These are phyloP conservation scores for Schwanniomyces occidentalis DNA, from an alignment of 805 yeast species.

Conservation along the genomic window DNA sequence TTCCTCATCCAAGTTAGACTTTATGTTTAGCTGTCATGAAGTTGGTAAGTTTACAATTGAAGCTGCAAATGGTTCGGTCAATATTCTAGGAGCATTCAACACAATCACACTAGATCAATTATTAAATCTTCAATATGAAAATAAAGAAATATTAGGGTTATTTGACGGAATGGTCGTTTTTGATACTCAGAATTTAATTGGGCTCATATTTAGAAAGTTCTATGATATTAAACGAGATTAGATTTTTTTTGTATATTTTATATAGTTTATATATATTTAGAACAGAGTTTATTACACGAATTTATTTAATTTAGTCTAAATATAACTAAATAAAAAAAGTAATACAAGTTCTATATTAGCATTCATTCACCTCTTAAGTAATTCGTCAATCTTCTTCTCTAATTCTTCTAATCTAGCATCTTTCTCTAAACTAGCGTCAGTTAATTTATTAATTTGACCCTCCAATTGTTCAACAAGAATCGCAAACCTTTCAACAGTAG, in stretches of 20 bases:
- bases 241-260: slow-evolving; percentile 1
- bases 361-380: slow-evolving; percentile 41
- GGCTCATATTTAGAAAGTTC: slow-evolving; percentile 73
- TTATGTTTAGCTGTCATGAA: slow-evolving; percentile 74
- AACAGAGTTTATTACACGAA: no score
- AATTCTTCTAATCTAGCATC: slow-evolving; percentile 59
- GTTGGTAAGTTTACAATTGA: slow-evolving; percentile 75
- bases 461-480: slow-evolving; percentile 59
- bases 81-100: slow-evolving; percentile 57
- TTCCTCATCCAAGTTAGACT: slow-evolving; percentile 64
- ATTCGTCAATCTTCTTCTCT: slow-evolving; percentile 60
- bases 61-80: slow-evolving; percentile 70
- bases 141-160: slow-evolving; percentile 49
- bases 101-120: slow-evolving; percentile 70
- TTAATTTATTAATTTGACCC: slow-evolving; percentile 50
- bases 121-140: slow-evolving; percentile 72
- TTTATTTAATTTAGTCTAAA: slow-evolving; percentile 2
- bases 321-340: slow-evolving; percentile 1
- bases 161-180: slow-evolving; percentile 71
- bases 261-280: slow-evolving; percentile 4
- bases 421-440: slow-evolving; percentile 58
- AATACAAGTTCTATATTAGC: neutral
- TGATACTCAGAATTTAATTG: slow-evolving; percentile 65
- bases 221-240: slow-evolving; percentile 51
- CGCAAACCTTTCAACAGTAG: slow-evolving; percentile 68